Percentiles rank a stretch among this genome's conserved stretches.
Evolutionary conservation across 805 yeast genomes (phyloP).

Genomic region (Metschnikowia reukaufii): DNA sequence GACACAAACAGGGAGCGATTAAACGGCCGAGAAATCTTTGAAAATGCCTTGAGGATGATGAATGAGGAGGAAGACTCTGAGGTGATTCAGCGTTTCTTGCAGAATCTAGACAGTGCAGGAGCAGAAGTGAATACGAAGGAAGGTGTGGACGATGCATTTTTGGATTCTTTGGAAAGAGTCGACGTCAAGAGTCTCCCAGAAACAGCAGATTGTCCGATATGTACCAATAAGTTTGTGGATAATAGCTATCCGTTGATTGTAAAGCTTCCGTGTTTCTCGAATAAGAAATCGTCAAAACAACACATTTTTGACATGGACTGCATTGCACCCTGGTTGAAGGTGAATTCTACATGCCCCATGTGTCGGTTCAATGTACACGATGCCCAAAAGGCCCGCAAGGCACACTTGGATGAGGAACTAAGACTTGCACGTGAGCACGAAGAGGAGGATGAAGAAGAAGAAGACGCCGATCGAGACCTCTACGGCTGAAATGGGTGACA

Average conservation of each 20-base stretch:
- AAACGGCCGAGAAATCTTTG: slow-evolving; percentile 26
- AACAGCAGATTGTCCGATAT: slow-evolving; percentile 78
- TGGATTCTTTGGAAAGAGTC: slow-evolving; percentile 78
- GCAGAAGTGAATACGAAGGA: slow-evolving; percentile 14
- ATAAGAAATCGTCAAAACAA: slow-evolving; percentile 29
- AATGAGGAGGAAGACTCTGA: slow-evolving; percentile 32
- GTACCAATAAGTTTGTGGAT: slow-evolving; percentile 68
- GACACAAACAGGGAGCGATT: slow-evolving; percentile 11
- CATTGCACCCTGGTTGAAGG: slow-evolving; percentile 82
- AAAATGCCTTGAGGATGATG: slow-evolving; percentile 32
- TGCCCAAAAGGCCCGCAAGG: slow-evolving; percentile 27
- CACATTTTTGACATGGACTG: slow-evolving; percentile 90
- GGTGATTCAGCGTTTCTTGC: slow-evolving; percentile 29
- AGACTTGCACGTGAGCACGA: slow-evolving; percentile 40
- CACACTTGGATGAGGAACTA: slow-evolving; percentile 36
- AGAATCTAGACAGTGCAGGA: slow-evolving; percentile 17
- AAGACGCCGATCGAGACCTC: slow-evolving; percentile 67
- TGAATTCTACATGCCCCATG: slow-evolving; percentile 77
- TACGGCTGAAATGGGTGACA: slow-evolving; percentile 51
- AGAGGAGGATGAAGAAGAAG: slow-evolving; percentile 46
- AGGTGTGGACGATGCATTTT: slow-evolving; percentile 67
- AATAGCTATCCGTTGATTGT: slow-evolving; percentile 82
- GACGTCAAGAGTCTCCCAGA: slow-evolving; percentile 32
- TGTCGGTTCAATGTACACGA: slow-evolving; percentile 73
- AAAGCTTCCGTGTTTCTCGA: slow-evolving; percentile 60